phyloP scores from a whole-genome alignment of 345 rosid genomes.

The Populus tremula region DNA sequence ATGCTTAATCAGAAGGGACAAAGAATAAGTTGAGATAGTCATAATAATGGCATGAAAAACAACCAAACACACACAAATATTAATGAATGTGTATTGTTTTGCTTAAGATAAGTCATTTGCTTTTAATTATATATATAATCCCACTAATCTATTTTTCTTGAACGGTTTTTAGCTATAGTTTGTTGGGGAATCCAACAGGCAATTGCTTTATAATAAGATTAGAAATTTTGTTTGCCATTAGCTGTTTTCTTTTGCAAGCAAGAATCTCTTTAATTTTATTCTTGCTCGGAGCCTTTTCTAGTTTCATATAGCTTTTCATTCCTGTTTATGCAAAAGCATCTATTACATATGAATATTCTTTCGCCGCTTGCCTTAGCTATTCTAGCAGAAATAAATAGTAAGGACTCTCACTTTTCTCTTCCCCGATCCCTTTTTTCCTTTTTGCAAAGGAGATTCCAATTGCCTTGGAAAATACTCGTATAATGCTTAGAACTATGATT shows the following conservation, averaged over 20 bases:
- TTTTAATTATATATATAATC: background rate
- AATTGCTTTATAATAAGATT: background rate
- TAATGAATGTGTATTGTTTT: background rate
- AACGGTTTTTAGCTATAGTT: background rate
- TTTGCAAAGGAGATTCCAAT: conserved; percentile 4
- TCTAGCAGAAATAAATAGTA: background rate
- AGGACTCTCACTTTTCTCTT: background rate
- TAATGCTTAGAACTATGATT: background rate
- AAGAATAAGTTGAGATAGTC: background rate
- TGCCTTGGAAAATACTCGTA: background rate
- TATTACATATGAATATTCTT: background rate
- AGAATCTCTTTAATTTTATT: conserved; percentile 21
- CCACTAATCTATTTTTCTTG: background rate
- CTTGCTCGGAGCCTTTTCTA: conserved; percentile 16
- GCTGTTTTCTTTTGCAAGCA: conserved; percentile 16
- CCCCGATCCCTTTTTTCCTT: background rate
- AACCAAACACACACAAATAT: too few relatives aligned
- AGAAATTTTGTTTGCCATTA: conserved; percentile 15
- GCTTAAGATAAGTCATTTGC: background rate
- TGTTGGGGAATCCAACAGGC: conserved; percentile 19
- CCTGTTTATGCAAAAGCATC: conserved; percentile 6
- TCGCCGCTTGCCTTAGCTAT: background rate
- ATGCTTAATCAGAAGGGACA: background rate
- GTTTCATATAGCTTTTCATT: conserved; percentile 11
- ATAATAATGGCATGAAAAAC: background rate